Conservation (phyloP, 306 rosid genomes). For the Lagenaria siceraria region DNA sequence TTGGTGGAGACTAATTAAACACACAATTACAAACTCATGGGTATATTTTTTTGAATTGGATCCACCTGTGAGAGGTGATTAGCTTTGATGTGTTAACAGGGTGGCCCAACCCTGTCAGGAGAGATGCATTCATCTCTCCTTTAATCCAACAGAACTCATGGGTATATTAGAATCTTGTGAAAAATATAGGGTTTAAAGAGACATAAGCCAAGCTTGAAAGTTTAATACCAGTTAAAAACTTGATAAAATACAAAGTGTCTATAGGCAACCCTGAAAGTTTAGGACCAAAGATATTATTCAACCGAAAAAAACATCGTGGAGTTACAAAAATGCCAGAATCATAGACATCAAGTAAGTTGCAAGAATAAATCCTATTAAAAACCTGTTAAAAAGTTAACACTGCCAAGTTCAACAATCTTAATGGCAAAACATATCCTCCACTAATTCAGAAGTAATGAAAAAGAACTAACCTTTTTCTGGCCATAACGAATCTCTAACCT, state of each 20-base stretch:
- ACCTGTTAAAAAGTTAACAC: neutral
- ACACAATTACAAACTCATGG: too few species aligned
- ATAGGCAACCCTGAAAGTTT: neutral
- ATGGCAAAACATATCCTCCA: neutral
- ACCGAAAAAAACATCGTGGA: neutral
- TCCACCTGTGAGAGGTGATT: too few species aligned
- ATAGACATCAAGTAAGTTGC: neutral
- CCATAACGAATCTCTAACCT: constrained; percentile 81
- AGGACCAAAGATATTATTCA: neutral
- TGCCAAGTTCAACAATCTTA: neutral
- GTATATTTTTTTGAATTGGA: too few species aligned
- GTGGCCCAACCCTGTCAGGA: too few species aligned
- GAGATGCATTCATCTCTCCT: too few species aligned
- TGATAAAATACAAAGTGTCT: neutral
- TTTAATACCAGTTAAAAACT: too few species aligned
- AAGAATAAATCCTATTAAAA: neutral
- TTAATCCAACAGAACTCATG: too few species aligned
- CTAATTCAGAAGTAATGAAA: neutral
- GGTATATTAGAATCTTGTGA: too few species aligned
- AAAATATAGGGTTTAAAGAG: too few species aligned
- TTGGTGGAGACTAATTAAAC: too few species aligned
- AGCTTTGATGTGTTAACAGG: too few species aligned
- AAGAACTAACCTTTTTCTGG: constrained; percentile 68
- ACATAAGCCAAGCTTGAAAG: too few species aligned
- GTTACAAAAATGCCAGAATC: neutral